Evolutionary conservation across 805 yeast genomes (phyloP).

Genomic region (Metschnikowia proteae): DNA sequence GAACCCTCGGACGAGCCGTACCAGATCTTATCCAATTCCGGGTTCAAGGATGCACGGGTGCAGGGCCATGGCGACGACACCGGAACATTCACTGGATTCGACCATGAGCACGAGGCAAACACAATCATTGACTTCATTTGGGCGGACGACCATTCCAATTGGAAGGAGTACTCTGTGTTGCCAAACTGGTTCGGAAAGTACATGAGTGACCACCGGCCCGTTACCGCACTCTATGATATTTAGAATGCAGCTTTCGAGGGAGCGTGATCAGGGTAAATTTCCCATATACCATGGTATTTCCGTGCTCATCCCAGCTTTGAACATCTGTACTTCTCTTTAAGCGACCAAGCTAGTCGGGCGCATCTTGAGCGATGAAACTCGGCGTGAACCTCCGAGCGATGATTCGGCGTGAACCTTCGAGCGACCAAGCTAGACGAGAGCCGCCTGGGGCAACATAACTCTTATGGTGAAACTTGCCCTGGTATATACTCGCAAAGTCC

Average conservation of each 20-base stretch:
- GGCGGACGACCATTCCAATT: constrained; percentile 22
- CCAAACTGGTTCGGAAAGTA: constrained; percentile 31
- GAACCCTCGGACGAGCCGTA: constrained; percentile 41
- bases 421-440: too few species aligned
- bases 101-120: constrained; percentile 23
- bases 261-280: too few species aligned
- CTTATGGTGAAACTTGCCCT: too few species aligned
- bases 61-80: constrained; percentile 32
- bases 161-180: constrained; percentile 30
- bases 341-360: too few species aligned
- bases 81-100: constrained; percentile 50
- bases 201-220: constrained; percentile 44
- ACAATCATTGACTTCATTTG: constrained; percentile 45
- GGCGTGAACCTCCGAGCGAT: too few species aligned
- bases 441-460: too few species aligned
- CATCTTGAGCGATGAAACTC: too few species aligned
- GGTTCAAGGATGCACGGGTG: constrained; percentile 38
- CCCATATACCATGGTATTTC: too few species aligned
- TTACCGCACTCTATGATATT: constrained; percentile 21
- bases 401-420: too few species aligned
- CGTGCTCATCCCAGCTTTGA: too few species aligned
- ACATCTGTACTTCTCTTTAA: too few species aligned
- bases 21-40: constrained; percentile 32
- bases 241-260: not conserved
- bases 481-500: too few species aligned